These are phyloP conservation scores for Phlyctochytrium arcticum DNA, from an alignment of 192 early-diverging fungal species.

Conservation along the genomic window DNA sequence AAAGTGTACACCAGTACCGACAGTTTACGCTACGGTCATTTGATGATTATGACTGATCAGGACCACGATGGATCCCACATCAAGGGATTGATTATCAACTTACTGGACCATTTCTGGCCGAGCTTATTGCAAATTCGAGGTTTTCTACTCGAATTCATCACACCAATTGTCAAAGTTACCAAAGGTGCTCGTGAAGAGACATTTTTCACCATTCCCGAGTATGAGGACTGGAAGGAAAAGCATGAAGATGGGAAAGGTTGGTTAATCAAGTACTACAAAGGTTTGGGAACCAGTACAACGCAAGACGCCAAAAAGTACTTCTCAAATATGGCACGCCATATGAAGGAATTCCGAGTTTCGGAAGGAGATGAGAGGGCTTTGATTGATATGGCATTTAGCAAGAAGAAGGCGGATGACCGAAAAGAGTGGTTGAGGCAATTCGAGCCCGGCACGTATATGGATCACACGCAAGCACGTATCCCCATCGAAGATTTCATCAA, in stretches of 20 bases:
- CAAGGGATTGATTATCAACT: conserved; percentile 96
- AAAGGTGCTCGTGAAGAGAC: conserved; percentile 54
- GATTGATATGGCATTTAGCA: conserved; percentile 97
- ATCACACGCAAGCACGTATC: conserved; percentile 74
- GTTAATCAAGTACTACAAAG: conserved; percentile 96
- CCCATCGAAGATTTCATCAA: conserved; percentile 90
- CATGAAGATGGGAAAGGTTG: conserved; percentile 73
- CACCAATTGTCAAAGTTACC: conserved; percentile 91
- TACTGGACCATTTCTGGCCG: conserved; percentile 92
- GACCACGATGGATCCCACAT: conserved; percentile 91
- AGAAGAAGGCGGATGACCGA: conserved; percentile 88
- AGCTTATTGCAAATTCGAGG: conserved; percentile 83
- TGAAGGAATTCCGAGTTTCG: conserved; percentile 67
- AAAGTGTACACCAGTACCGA: conserved; percentile 68
- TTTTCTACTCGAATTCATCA: conserved; percentile 94
- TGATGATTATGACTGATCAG: conserved; percentile 99
- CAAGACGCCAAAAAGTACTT: conserved; percentile 92
- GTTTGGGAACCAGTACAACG: conserved; percentile 84
- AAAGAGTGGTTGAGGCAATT: conserved; percentile 88
- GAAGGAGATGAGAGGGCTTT: conserved; percentile 62
- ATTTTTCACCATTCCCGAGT: conserved; percentile 94
- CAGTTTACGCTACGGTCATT: conserved; percentile 84
- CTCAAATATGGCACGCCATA: conserved; percentile 69
- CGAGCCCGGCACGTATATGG: conserved; percentile 85
- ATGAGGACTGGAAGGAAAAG: conserved; percentile 75